Evolutionary conservation across 495 filamentous ascomycete genomes (phyloP), one percentile per base, ranked within the genome.

Genomic region (Daldinia caldariorum): DNA sequence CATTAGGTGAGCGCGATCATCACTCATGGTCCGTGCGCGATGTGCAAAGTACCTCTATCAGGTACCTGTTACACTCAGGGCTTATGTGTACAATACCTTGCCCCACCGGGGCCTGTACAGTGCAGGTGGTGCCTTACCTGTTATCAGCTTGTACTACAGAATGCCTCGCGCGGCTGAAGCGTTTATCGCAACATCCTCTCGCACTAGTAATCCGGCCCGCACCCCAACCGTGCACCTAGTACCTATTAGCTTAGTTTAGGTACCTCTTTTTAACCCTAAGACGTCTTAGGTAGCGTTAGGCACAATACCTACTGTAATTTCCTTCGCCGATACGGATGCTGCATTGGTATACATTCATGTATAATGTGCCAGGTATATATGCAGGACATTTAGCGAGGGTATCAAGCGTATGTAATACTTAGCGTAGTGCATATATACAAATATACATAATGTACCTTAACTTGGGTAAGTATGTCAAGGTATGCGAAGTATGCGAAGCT

Each of bases 141-240:
- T 49, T 47, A 59, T 57, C 55, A 59, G 56, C 56, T 70, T 63
- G 62, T 66, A 56, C 53, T 43, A 71, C 67, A 43, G 49, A 43
- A 57, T 57, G 69, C 70, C 65, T 72, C 60, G 49, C 61, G 70
- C 69, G 64, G 64, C 64, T 72, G 64, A 65, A 26, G 70, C 70
- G 65, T 72, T 65, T 72, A 45, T 68, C 56, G 65, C 61, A 65
- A 68, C 69, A 64, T 72, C 69, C 64, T 67, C 29, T 38, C 22
- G 58, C 34, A 41, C 51, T 20, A 20, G 26, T 26, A 26, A 3
- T 16, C 10, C 14, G 18, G 31, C 4, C 5, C 0, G 12, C 29
- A 47, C 69, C n/a, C 63, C 55, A 2, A 6, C 69, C 60, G 69
- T 72, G 18, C 26, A 26, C 26, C 26, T 26, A 26, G 18, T 3